Base-by-base conservation (phyloP, 371 early-diverging fungal genomes). In the Thermomucor indicae-seudaticae region DNA sequence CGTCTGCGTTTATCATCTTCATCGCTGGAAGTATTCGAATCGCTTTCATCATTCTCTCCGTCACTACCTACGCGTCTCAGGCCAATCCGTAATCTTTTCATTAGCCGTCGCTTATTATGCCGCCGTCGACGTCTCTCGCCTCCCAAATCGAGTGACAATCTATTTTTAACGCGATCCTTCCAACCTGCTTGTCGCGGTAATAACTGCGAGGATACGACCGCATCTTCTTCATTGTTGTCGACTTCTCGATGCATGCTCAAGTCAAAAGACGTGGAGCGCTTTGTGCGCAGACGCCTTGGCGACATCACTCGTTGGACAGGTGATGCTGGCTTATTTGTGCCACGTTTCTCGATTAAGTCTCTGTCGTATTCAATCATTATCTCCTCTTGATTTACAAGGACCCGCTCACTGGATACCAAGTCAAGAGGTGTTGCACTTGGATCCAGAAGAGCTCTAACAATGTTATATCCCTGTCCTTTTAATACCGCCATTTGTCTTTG, bases 391-490 rank as follows among this genome's bases (percentile, higher is more conserved):
- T 72, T 61, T 4, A 85, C 72, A 12, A 83, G 62, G 3, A 73
- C 60, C 14, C 76, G 65, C n/a, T 77, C 70, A 30, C 69, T 65
- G 2, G 73, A 55, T n/a, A 78, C 80, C 10, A 87, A 62, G 52
- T 83, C 81, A 39, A 81, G 49, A 0, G 84, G 84, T 1, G 81
- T 73, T 1, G 74, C 70, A 11, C 64, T 53, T n/a, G 69, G 70
- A 44, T 82, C 73, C 40, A 78, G 72, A 3, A 94, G 70, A 0
- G 75, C 73, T 42, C 89, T 80, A 0, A 89, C 82, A 47, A 92
- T 68, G 53, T 92, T 92, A 70, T 80, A 92, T 0, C 86, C 89
- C 62, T 95, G 91, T 0, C 94, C 95, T 23, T 89, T 82, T 20
- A 95, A 64, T 0, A 95, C 91, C 0, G 91, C 81, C 63, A 88